phyloP scores from a whole-genome alignment of 176 grass and related monocot species.

The Calamus simplicifolius region DNA sequence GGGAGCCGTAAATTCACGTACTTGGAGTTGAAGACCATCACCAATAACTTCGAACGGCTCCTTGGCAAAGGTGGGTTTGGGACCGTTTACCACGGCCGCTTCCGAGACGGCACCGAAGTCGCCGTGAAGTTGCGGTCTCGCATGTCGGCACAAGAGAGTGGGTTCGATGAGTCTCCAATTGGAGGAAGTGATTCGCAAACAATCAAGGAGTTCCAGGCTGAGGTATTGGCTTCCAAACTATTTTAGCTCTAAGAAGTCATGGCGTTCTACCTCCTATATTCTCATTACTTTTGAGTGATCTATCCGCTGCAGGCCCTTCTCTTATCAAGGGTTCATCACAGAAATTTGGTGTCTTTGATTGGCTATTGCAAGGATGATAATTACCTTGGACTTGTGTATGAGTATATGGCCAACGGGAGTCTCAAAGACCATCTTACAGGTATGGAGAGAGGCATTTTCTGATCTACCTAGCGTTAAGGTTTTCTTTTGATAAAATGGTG shows the following conservation, averaged over 20 bases:
- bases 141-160: slow-evolving; percentile 34
- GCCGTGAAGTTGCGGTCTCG: slow-evolving; percentile 54
- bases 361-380: slow-evolving; percentile 39
- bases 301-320: not conserved
- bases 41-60: slow-evolving; percentile 48
- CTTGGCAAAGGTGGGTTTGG: slow-evolving; percentile 75
- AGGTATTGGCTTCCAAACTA: slow-evolving; percentile 33
- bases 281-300: not conserved
- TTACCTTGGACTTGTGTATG: slow-evolving; percentile 45
- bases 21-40: slow-evolving; percentile 48
- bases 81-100: slow-evolving; percentile 42
- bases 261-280: not conserved
- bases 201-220: slow-evolving; percentile 44
- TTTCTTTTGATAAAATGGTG: too few species aligned
- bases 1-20: slow-evolving; percentile 51
- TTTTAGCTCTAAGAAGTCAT: not conserved
- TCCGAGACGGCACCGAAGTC: slow-evolving; percentile 55
- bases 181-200: too few species aligned
- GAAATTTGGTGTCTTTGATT: too few species aligned
- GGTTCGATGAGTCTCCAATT: too few species aligned
- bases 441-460: not conserved
- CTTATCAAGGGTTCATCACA: too few species aligned
- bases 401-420: slow-evolving; percentile 36
- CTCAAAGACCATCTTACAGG: slow-evolving; percentile 38
- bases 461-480: too few species aligned